Conservation (phyloP, 1,284 basidiomycete genomes). For the Malassezia yamatoensis region DNA sequence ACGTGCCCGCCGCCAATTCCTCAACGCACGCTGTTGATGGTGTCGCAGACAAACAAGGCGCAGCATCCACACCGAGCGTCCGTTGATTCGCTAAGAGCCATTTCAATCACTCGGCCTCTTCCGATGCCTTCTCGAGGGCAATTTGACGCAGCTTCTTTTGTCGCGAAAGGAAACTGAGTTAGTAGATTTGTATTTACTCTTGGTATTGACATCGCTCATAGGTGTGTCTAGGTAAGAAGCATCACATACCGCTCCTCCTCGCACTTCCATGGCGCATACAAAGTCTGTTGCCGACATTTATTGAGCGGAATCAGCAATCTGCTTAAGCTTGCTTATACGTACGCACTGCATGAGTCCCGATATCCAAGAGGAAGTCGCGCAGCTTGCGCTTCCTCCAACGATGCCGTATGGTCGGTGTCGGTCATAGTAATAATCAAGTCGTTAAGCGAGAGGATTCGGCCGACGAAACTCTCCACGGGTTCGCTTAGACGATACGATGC, state of each 20-base stretch:
- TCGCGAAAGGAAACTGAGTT: constrained; percentile 15
- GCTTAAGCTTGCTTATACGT: constrained; percentile 48
- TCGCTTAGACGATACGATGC: constrained; percentile 17
- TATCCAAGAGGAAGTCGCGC: constrained; percentile 68
- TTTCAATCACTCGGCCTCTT: constrained; percentile 8
- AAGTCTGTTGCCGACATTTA: constrained; percentile 62
- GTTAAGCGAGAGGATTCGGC: constrained; percentile 3
- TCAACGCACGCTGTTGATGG: constrained; percentile 33
- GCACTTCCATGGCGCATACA: constrained; percentile 72
- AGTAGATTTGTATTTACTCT: constrained; percentile 10
- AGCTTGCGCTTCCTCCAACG: constrained; percentile 69
- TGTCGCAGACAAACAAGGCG: constrained; percentile 23
- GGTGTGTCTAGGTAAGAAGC: constrained; percentile 13
- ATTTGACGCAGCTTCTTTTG: constrained; percentile 13
- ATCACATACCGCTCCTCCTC: constrained; percentile 58
- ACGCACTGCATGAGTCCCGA: constrained; percentile 87
- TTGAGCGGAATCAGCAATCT: constrained; percentile 78
- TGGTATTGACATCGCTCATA: constrained; percentile 20
- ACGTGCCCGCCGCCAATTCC: constrained; percentile 35
- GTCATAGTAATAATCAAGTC: constrained; percentile 7
- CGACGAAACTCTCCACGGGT: neutral
- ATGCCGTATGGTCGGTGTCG: constrained; percentile 55
- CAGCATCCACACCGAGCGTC: constrained; percentile 16
- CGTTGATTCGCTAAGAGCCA: neutral
- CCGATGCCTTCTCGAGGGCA: neutral